These are phyloP conservation scores for Prunus padus DNA, from an alignment of 306 rosid species.

Conservation along the genomic window DNA sequence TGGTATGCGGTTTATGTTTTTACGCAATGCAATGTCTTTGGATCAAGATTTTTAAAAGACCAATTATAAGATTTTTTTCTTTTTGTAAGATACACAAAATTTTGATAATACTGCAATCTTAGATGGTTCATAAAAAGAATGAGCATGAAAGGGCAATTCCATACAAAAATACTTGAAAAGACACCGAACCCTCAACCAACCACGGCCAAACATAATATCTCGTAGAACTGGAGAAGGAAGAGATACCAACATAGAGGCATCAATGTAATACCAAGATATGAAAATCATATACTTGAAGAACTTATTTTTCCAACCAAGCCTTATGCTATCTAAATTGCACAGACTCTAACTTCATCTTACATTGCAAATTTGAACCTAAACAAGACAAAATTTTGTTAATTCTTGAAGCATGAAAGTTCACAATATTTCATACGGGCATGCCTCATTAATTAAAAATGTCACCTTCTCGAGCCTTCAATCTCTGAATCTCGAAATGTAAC, in stretches of 20 bases:
- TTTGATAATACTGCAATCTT: background rate
- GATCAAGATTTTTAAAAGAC: background rate
- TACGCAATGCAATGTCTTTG: background rate
- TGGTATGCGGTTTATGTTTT: background rate
- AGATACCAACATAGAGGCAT: background rate
- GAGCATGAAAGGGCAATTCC: background rate
- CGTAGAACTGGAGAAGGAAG: background rate
- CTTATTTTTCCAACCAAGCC: constrained; percentile 73
- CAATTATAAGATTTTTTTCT: background rate
- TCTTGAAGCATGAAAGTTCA: background rate
- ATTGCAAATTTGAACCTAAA: constrained; percentile 77
- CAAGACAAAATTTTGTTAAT: constrained; percentile 8
- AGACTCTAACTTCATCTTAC: constrained; percentile 78
- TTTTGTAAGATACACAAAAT: too few species aligned
- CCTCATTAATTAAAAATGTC: too few species aligned
- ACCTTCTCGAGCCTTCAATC: too few species aligned
- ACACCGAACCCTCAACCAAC: background rate
- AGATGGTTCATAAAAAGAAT: too few species aligned
- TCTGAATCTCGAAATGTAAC: too few species aligned
- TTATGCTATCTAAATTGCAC: constrained; percentile 66
- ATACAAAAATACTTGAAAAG: too few species aligned
- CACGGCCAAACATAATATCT: background rate
- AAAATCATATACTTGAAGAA: constrained; percentile 63
- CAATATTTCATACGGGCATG: too few species aligned
- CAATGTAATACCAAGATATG: background rate